Evolutionary conservation across 2,329 filamentous ascomycete genomes (phyloP), one percentile per base, ranked within the genome.

Genomic region (Fusarium buharicum): DNA sequence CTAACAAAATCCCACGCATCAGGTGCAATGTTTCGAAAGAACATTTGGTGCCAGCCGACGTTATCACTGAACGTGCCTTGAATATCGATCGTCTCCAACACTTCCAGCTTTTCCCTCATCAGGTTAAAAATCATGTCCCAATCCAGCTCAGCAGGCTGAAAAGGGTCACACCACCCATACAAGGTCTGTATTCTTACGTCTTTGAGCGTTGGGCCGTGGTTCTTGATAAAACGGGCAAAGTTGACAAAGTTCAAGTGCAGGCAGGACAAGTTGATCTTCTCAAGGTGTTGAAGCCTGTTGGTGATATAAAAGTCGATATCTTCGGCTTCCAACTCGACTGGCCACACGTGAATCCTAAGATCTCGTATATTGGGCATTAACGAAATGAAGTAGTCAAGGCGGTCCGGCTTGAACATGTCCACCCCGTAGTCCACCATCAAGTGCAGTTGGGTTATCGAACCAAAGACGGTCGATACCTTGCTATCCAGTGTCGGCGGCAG

Each of bases 361-460:
- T 62, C 55, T 30, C 36, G 47, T n/a, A 70, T 44, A n/a, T 57
- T 62, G 13, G 62, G 57, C 62, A 70, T 62, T 10, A 61, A 34
- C 6, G 56, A 65, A 28, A 70, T 52, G 16, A 70, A 68, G 17
- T 48, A 54, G 24, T 63, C 60, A 10, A 70, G 50, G 5, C 53
- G 55, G 18, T 67, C 39, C 17, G 61, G 63, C 22, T 30, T 53
- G 40, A 63, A 64, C 3, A 17, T 6, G 10, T 36, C 41, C 9
- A 60, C 48, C 3, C 34, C 36, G 38, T 49, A 61, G 10, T 59
- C 43, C 13, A 68, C 14, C 3, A 14, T 16, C 14, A 68, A 22
- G 16, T 48, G 28, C 14, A 68, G 44, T 14, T 59, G 41, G 1
- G 60, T 62, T 18, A 68, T 39, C 3, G 59, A 51, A 4, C 60